These are phyloP conservation scores for Myriangium duriaei DNA, from an alignment of 2,329 filamentous ascomycete genomes.

Conservation along the genomic window DNA sequence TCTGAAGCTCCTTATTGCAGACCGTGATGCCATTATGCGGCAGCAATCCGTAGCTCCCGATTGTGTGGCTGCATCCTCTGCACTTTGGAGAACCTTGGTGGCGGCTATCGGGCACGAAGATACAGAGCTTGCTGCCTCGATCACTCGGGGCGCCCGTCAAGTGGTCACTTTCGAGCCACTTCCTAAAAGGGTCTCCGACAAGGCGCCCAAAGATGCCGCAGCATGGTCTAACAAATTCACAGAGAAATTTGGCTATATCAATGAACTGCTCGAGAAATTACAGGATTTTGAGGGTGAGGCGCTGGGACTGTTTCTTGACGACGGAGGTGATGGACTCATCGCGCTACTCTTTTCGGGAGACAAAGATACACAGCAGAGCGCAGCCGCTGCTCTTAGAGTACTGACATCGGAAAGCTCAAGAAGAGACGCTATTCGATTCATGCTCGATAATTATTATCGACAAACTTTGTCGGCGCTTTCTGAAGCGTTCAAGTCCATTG, in stretches of 20 bases:
- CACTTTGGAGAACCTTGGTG: slow-evolving; percentile 67
- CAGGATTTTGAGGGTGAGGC: slow-evolving; percentile 61
- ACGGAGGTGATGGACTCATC: slow-evolving; percentile 61
- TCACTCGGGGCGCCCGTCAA: slow-evolving; percentile 57
- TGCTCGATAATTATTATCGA: slow-evolving; percentile 45
- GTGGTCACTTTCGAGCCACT: slow-evolving; percentile 69
- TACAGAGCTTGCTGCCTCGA: slow-evolving; percentile 59
- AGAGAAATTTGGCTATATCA: slow-evolving; percentile 50
- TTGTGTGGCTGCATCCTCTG: slow-evolving; percentile 55
- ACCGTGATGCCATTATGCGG: slow-evolving; percentile 53
- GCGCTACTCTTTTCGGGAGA: slow-evolving; percentile 73
- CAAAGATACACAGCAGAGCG: slow-evolving; percentile 63
- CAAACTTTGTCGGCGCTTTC: slow-evolving; percentile 45
- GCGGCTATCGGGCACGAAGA: slow-evolving; percentile 54
- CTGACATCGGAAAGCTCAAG: slow-evolving; percentile 58
- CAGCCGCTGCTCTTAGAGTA: slow-evolving; percentile 70
- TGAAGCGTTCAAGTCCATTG: slow-evolving; percentile 43
- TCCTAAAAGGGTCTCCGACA: slow-evolving; percentile 24
- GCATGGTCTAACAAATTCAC: slow-evolving; percentile 66
- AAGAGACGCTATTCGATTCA: slow-evolving; percentile 47
- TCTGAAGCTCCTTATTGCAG: slow-evolving; percentile 54
- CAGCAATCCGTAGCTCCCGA: slow-evolving; percentile 52
- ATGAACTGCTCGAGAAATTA: slow-evolving; percentile 63
- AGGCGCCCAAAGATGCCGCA: slow-evolving; percentile 43
- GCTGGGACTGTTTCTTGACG: slow-evolving; percentile 56